A percentile compares a stretch with the other conserved stretches of the same genome.
Evolutionary conservation across 768 basidiomycete species (phyloP).

Genomic region (Leucosporidium yakuticum): DNA sequence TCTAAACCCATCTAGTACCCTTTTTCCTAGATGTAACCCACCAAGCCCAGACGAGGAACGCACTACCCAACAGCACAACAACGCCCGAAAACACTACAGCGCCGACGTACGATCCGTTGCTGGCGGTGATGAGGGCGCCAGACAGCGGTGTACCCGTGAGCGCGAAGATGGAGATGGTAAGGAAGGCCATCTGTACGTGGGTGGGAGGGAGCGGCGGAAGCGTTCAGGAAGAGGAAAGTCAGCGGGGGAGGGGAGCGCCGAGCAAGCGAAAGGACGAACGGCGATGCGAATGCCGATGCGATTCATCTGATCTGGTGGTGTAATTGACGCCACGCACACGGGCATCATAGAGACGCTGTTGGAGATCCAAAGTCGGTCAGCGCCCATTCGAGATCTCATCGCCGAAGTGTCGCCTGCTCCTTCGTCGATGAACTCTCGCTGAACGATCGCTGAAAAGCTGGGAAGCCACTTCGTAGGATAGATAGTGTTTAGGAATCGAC

Average conservation of each 20-base stretch:
- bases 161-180: no score
- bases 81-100: constrained; percentile 20
- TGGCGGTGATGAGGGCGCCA: constrained; percentile 39
- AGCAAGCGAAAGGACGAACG: constrained; percentile 37
- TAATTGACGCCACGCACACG: constrained; percentile 32
- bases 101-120: constrained; percentile 33
- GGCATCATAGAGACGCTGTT: background rate
- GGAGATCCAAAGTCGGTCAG: background rate
- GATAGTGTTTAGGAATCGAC: no score
- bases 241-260: constrained; percentile 28
- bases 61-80: constrained; percentile 16
- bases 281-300: constrained; percentile 41
- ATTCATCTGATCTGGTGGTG: constrained; percentile 24
- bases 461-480: no score
- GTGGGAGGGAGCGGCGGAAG: no score
- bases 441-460: no score
- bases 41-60: constrained; percentile 1
- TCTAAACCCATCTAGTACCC: constrained; percentile 27
- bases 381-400: constrained; percentile 32
- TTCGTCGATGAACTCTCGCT: no score
- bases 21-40: constrained; percentile 1
- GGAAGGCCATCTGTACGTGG: no score
- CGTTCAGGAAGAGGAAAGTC: no score
- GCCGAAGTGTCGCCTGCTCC: no score
- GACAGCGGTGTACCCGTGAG: constrained; percentile 36